Evolutionary conservation across 805 yeast species (phyloP), one percentile per base, ranked within the genome.

Genomic region (Clavispora santaluciae): DNA sequence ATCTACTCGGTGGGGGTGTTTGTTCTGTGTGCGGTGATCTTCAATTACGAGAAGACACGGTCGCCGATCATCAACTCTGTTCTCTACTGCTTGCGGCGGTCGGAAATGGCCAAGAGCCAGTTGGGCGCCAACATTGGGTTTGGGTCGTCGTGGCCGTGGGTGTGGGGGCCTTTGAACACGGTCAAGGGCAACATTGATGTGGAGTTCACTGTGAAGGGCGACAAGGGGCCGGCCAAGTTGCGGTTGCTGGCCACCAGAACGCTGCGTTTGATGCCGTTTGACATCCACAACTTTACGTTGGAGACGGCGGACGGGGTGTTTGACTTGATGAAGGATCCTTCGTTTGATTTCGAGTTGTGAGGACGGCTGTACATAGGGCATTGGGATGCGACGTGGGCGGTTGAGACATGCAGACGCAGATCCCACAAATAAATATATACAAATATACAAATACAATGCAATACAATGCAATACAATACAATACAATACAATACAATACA

Each of bases 31-130:
- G 57, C 53, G 6, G 74, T 86, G 22, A 86, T 91, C 54, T 83
- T 91, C 75, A 90, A 93, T 69, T 90, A 91, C 64, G 99, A 93
- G 60, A 90, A 89, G 60, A 81, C 89, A 15, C 80, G 85, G 34
- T 86, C 96, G 11, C 97, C 98, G 1, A 76, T 91, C 44, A 84
- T 91, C 53, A 77, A 84, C 30, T 90, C 95, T 6, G 84, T 96
- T 4, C 68, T 93, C 60, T 89, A 87, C 61, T 84, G 87, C 48
- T 65, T 91, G 52, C 78, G 99, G 57, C 73, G 96, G 56, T 83
- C 91, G 1, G 70, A 74, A 8, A 46, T 64, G 33, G 89, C 89
- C 9, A 71, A 78, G 40, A 77, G 75, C 18, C 56, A 66, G 2
- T 66, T 91, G 35, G 98, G 98, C 15, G 77, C 75, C 35, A 81